Evolutionary conservation across 345 rosid species (phyloP).

Genomic region (Kandelia obovata): DNA sequence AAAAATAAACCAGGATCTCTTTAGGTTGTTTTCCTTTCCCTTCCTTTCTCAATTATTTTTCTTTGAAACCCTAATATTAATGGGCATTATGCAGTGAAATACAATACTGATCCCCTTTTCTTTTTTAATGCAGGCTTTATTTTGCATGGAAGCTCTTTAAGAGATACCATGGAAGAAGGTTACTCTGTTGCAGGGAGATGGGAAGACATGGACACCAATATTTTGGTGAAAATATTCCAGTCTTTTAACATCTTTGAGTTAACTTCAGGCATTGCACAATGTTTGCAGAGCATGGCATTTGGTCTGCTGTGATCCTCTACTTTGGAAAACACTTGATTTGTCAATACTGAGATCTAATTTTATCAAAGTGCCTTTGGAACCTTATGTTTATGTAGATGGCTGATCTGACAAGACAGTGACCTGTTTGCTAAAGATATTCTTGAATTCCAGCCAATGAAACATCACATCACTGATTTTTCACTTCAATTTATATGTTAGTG

Average conservation of each 20-base stretch:
- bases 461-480: conserved; percentile 60
- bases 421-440: conserved; percentile 49
- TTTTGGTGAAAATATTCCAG: conserved; percentile 63
- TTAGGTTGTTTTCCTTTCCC: too few species aligned
- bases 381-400: conserved; percentile 67
- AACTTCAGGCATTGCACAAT: conserved; percentile 60
- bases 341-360: conserved; percentile 61
- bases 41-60: too few species aligned
- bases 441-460: conserved; percentile 67
- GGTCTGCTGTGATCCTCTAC: conserved; percentile 81
- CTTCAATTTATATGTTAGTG: conserved; percentile 56
- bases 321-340: conserved; percentile 82
- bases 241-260: conserved; percentile 50
- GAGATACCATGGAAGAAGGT: conserved; percentile 44
- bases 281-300: conserved; percentile 78
- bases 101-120: background rate
- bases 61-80: background rate
- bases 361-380: conserved; percentile 67
- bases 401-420: conserved; percentile 56
- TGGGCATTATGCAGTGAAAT: background rate
- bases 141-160: background rate
- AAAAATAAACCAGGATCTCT: background rate
- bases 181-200: conserved; percentile 44
- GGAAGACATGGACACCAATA: conserved; percentile 76
- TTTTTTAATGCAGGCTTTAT: background rate